These are phyloP conservation scores for Schizophyllum commune DNA, from an alignment of 1,284 basidiomycete genomes.

Conservation along the genomic window DNA sequence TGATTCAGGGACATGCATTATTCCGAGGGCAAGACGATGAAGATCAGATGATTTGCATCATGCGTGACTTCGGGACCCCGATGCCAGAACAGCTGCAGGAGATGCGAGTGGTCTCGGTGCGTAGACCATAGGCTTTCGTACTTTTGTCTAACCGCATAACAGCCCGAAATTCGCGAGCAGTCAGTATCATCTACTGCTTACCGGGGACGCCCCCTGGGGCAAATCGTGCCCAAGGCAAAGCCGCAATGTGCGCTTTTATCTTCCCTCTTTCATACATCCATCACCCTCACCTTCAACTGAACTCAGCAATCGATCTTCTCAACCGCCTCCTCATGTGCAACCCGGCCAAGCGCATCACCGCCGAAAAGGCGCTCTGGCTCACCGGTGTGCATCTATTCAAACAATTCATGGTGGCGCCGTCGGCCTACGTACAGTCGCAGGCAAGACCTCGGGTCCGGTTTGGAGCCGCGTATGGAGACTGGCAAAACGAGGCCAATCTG, in stretches of 20 bases:
- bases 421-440: conserved; percentile 62
- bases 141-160: conserved; percentile 9
- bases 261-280: neutral
- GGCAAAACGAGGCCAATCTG: no score
- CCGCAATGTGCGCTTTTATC: conserved; percentile 58
- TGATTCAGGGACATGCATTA: conserved; percentile 95
- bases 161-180: conserved; percentile 77
- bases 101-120: conserved; percentile 86
- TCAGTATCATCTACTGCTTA: conserved; percentile 87
- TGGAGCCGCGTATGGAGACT: no score
- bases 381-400: conserved; percentile 45
- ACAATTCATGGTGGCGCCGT: conserved; percentile 53
- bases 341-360: conserved; percentile 87
- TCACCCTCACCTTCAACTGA: neutral
- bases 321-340: conserved; percentile 97
- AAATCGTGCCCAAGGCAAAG: conserved; percentile 89
- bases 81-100: conserved; percentile 85
- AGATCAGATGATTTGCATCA: conserved; percentile 97
- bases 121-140: conserved; percentile 19
- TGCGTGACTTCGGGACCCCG: conserved; percentile 70
- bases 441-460: conserved; percentile 22
- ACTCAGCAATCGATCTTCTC: conserved; percentile 83
- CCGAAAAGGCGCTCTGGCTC: conserved; percentile 87
- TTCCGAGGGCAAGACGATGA: conserved; percentile 98
- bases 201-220: conserved; percentile 84